phyloP scores from a whole-genome alignment of 176 grass and related monocot species.

The Avena sativa region DNA sequence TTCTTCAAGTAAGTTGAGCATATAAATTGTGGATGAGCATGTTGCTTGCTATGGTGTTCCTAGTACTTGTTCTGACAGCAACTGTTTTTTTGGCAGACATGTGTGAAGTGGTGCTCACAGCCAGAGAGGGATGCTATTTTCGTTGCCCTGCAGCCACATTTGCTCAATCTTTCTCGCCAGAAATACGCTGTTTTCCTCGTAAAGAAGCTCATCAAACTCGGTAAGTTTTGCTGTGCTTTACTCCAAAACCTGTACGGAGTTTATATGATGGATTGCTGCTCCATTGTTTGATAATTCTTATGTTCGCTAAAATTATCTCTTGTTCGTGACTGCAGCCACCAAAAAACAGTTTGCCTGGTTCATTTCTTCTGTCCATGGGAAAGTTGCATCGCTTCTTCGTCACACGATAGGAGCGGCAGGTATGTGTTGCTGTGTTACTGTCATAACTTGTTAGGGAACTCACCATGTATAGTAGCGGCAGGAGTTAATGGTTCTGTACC shows the following conservation, averaged over 20 bases:
- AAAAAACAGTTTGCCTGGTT: constrained; percentile 91
- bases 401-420: constrained; percentile 81
- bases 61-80: not conserved
- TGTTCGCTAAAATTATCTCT: constrained; percentile 23
- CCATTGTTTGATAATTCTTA: constrained; percentile 10
- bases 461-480: not conserved
- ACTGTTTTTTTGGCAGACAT: constrained; percentile 60
- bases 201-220: constrained; percentile 85
- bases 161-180: constrained; percentile 72
- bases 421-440: constrained; percentile 35
- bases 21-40: not conserved
- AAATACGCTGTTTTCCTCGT: constrained; percentile 92
- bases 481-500: not conserved
- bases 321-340: constrained; percentile 60
- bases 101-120: constrained; percentile 88
- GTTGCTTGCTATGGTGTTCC: not conserved
- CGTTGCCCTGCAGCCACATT: constrained; percentile 64
- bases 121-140: constrained; percentile 81
- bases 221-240: constrained; percentile 42
- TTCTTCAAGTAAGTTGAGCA: constrained; percentile 80
- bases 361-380: constrained; percentile 84
- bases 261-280: not conserved
- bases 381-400: constrained; percentile 72
- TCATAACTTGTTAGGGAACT: not conserved
- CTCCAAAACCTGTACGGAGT: not conserved